Evolutionary conservation across 306 rosid genomes (phyloP), one percentile per base, ranked within the genome.

Genomic region (Alnus rubra): DNA sequence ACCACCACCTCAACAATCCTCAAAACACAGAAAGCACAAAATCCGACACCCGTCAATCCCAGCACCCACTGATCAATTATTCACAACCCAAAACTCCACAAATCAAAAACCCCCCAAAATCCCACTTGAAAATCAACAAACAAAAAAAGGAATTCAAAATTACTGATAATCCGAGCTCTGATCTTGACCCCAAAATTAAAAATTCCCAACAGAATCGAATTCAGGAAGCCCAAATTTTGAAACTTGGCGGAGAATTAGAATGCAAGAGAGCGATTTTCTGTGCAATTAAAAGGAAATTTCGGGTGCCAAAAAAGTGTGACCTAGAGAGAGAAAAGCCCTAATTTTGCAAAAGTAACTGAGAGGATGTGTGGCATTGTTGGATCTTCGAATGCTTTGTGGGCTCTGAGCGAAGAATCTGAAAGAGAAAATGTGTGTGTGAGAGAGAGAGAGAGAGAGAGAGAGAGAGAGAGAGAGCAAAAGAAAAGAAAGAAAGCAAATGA

Each of bases 31-130:
- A 55, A 60, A 48, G 78, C 76, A n/a, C 16, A 75, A 80, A 77
- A 83, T 73, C 77, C 77, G 49, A 52, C 68, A 75, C 47, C 75
- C 58, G 64, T 44, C 50, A 78, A 87, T 62, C 45, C 82, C 81
- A 83, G 55, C 70, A 15, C 75, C 19, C 71, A n/a, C 9, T 78
- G 84, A 81, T 88, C 83, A 79, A 82, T n/a, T 73, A 83, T 75
- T 76, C 65, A 55, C 31, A 59, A 49, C 86, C 85, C 9, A 76
- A 87, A 88, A 79, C 83, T 76, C 84, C 84, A 85, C 73, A 78
- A 80, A 81, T 77, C 11, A 80, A 68, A 79, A 69, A 58, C 67
- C 53, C 28, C 44, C 71, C 67, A 45, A 65, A 55, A 78, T 49
- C 71, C 64, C 83, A 55, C 30, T 72, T 15, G 72, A 48, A 60